Evolutionary conservation across 1,284 basidiomycete genomes (phyloP).

Genomic region (Lentinus polychrous): DNA sequence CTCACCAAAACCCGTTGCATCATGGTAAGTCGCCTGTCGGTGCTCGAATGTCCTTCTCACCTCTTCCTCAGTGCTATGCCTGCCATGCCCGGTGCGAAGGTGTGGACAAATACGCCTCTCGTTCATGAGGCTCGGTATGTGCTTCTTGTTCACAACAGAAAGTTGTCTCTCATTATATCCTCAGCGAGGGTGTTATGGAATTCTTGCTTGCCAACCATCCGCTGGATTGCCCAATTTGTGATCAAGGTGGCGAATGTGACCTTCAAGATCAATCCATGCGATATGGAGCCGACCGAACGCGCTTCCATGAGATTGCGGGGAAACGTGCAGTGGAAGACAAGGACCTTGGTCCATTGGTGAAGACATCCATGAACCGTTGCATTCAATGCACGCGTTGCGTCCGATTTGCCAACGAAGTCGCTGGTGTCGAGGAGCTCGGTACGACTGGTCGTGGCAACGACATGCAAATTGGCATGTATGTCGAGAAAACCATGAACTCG

Average conservation of each 20-base stretch:
- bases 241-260: slow-evolving; percentile 98
- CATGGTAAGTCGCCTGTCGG: slow-evolving; percentile 49
- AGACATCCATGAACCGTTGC: slow-evolving; percentile 99
- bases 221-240: slow-evolving; percentile 97
- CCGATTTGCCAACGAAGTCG: slow-evolving; percentile 98
- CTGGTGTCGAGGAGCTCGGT: slow-evolving; percentile 96
- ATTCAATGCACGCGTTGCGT: slow-evolving; percentile 99
- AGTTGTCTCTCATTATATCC: slow-evolving; percentile 15
- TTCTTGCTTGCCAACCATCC: slow-evolving; percentile 97
- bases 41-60: slow-evolving; percentile 3
- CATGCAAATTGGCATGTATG: slow-evolving; percentile 98
- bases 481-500: slow-evolving; percentile 96
- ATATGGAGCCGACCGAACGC: slow-evolving; percentile 93
- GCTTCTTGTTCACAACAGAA: background rate
- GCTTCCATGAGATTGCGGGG: slow-evolving; percentile 97
- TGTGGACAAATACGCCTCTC: slow-evolving; percentile 92
- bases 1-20: slow-evolving; percentile 90
- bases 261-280: slow-evolving; percentile 99
- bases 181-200: slow-evolving; percentile 96
- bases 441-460: slow-evolving; percentile 98
- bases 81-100: slow-evolving; percentile 94
- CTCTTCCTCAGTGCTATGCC: slow-evolving; percentile 79
- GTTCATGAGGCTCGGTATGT: slow-evolving; percentile 89
- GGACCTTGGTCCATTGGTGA: slow-evolving; percentile 95
- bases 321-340: slow-evolving; percentile 99